Evolutionary conservation across 2,329 filamentous ascomycete genomes (phyloP), one percentile per base, ranked within the genome.

Genomic region (Diaporthe aspalathi): DNA sequence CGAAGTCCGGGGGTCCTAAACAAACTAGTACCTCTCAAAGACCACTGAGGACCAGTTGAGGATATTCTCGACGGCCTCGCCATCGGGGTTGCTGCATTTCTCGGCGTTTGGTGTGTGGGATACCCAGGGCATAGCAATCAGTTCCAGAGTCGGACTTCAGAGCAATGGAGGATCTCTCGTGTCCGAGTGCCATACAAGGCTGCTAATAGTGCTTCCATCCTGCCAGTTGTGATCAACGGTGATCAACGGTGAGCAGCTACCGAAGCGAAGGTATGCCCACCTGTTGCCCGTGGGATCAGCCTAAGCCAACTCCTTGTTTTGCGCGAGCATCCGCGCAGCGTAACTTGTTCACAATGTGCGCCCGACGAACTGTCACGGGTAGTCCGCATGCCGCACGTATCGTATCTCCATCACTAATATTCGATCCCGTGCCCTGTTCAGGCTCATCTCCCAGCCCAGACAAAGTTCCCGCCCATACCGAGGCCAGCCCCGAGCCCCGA

Each of bases 391-490:
- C 22, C 35, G 5, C 35, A 5, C 12, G 32, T 50, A 17, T n/a
- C 14, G 22, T 66, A 66, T 27, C 12, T 32, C 24, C 32, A 17
- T 8, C 4, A 16, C 5, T 22, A 4, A 40, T 14, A 27, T 17
- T 24, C 50, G 22, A 7, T 3, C 5, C 6, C 17, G 8, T 20
- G 6, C 11, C 11, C 14, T 20, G 22, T 6, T 12, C 16, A 11
- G 38, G 22, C 65, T 72, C 63, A 72, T 70, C 76, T 71, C 76
- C 70, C 78, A 73, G n/a, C 77, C 88, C 88, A 90, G 35, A 88
- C 88, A 79, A 90, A 88, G 73, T 87, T 89, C 24, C 85, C 84
- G 11, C 88, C 87, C 83, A 90, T 88, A 16, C 87, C 83, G 68
- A 90, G 78, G 5, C 88, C 85, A 9, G 84, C 81, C 5, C 86